A percentile compares a stretch with the other conserved stretches of the same genome.
phyloP scores from a whole-genome alignment of 2,329 filamentous ascomycete genomes.

The Monosporascus sp. region DNA sequence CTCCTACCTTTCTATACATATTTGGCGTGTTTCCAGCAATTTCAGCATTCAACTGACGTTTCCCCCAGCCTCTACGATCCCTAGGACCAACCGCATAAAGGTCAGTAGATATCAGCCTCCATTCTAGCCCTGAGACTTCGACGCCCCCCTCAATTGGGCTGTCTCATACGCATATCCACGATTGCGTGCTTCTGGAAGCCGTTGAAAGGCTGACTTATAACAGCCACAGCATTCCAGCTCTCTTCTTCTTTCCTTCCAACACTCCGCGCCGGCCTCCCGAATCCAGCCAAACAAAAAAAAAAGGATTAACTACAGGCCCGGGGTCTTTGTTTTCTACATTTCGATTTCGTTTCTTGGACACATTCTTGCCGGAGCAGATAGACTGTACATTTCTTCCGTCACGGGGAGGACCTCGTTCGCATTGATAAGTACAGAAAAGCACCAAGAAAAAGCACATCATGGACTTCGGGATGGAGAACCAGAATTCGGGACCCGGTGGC shows the following conservation, averaged over 20 bases:
- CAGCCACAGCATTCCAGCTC: not conserved
- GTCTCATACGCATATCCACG: too few species aligned
- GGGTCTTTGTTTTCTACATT: not conserved
- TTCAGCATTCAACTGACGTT: too few species aligned
- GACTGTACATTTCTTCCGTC: not conserved
- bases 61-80: too few species aligned
- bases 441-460: constrained; percentile 26
- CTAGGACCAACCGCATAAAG: too few species aligned
- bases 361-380: not conserved
- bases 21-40: too few species aligned
- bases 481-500: constrained; percentile 63
- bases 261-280: not conserved
- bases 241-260: not conserved
- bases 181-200: too few species aligned
- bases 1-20: too few species aligned
- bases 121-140: too few species aligned
- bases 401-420: not conserved
- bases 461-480: constrained; percentile 54
- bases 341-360: not conserved
- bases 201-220: not conserved
- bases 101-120: too few species aligned
- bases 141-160: too few species aligned
- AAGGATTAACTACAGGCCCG: not conserved
- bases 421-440: not conserved
- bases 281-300: not conserved